phyloP scores from a whole-genome alignment of 129 eudicot genomes.

The Helianthus annuus region DNA sequence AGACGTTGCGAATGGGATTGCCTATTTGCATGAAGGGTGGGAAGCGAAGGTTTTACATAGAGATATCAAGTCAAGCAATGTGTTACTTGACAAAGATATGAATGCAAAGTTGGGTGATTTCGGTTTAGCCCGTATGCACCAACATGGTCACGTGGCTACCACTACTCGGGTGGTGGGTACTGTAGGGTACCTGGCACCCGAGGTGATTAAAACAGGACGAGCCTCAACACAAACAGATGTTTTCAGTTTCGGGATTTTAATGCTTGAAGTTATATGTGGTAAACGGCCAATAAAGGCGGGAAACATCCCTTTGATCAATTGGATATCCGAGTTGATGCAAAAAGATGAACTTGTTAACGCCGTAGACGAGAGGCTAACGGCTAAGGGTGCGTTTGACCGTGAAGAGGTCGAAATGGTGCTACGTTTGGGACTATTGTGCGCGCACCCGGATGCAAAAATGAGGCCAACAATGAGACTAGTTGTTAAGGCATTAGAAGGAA shows the following conservation, averaged over 20 bases:
- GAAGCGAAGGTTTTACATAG: constrained; percentile 72
- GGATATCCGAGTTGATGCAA: constrained; percentile 49
- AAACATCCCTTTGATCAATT: constrained; percentile 52
- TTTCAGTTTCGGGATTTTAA: constrained; percentile 61
- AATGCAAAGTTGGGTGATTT: constrained; percentile 70
- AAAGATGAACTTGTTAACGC: constrained; percentile 44
- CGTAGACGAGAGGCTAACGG: constrained; percentile 42
- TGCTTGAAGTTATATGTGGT: constrained; percentile 65
- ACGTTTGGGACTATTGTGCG: constrained; percentile 62
- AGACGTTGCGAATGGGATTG: constrained; percentile 64
- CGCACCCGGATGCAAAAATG: constrained; percentile 42
- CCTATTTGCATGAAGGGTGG: constrained; percentile 79
- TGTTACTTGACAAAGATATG: constrained; percentile 72
- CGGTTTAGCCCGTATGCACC: constrained; percentile 78
- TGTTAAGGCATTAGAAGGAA: constrained; percentile 57
- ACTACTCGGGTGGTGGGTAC: constrained; percentile 81
- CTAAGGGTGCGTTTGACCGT: constrained; percentile 34
- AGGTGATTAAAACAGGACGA: constrained; percentile 55
- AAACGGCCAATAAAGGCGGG: constrained; percentile 68
- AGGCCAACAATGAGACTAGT: constrained; percentile 80
- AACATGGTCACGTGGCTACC: constrained; percentile 55
- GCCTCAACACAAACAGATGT: constrained; percentile 71
- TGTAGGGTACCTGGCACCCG: constrained; percentile 73
- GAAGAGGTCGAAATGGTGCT: constrained; percentile 64
- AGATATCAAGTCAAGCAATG: constrained; percentile 79